Percentiles rank a stretch among this genome's conserved stretches.
phyloP scores from a whole-genome alignment of 768 basidiomycete species.

The Lactarius vividus region DNA sequence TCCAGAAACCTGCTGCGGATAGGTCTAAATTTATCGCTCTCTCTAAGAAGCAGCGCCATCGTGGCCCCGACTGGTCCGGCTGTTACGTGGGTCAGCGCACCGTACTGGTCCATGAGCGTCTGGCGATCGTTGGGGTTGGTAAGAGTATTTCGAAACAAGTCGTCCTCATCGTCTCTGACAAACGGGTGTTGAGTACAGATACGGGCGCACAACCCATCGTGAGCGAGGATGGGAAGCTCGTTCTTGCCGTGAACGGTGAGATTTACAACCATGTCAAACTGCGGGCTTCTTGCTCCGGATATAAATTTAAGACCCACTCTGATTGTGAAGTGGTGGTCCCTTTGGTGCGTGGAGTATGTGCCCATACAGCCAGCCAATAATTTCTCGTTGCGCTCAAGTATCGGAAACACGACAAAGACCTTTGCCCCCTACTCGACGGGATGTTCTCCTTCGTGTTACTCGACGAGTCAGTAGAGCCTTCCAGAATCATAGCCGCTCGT shows the following conservation, averaged over 20 bases:
- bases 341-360: constrained; percentile 49
- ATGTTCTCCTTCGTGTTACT: constrained; percentile 99
- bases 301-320: constrained; percentile 93
- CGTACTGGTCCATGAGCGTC: constrained; percentile 90
- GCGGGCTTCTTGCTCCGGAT: constrained; percentile 57
- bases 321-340: constrained; percentile 98
- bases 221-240: constrained; percentile 78
- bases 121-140: constrained; percentile 99
- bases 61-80: constrained; percentile 99
- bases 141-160: constrained; percentile 32
- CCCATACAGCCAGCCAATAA: constrained; percentile 16
- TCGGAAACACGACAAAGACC: constrained; percentile 69
- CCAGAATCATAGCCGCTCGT: constrained; percentile 91
- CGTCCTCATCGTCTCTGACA: background rate
- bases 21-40: constrained; percentile 76
- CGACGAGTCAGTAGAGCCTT: constrained; percentile 87
- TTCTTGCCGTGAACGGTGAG: constrained; percentile 95
- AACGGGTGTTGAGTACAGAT: constrained; percentile 49
- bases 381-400: constrained; percentile 51
- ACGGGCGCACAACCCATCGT: constrained; percentile 94
- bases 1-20: constrained; percentile 66
- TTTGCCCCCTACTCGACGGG: constrained; percentile 85
- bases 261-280: constrained; percentile 96
- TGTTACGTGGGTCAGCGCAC: constrained; percentile 81
- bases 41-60: constrained; percentile 87